These are phyloP conservation scores for Pseudogymnoascus sp. DNA, from an alignment of 2,329 filamentous ascomycete genomes.

Conservation along the genomic window DNA sequence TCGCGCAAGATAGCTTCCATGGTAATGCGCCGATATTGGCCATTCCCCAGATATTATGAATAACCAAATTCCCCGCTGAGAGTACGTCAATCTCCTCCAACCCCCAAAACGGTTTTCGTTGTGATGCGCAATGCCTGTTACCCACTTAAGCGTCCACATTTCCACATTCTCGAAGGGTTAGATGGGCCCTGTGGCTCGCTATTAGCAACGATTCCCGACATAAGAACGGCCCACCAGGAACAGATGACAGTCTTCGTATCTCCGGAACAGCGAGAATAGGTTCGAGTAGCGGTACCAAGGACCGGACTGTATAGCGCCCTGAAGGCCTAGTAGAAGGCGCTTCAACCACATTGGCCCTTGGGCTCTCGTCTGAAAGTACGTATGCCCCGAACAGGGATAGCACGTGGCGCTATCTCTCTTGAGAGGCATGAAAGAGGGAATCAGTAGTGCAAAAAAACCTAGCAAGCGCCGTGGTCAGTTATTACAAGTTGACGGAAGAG, in stretches of 20 bases:
- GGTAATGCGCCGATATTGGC: slow-evolving; percentile 2
- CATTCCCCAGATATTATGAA: slow-evolving; percentile 4
- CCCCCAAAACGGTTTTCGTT: slow-evolving; percentile 1
- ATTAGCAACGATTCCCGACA: not conserved
- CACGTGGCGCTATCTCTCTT: slow-evolving; percentile 5
- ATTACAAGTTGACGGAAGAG: slow-evolving; percentile 6
- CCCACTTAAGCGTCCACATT: slow-evolving; percentile 5
- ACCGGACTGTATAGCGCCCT: not conserved
- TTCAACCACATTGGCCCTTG: not conserved
- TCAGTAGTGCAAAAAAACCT: slow-evolving; percentile 4
- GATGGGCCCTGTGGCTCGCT: not conserved
- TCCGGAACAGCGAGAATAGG: slow-evolving; percentile 3
- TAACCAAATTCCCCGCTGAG: not conserved
- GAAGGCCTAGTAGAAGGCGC: not conserved
- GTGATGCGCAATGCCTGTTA: slow-evolving; percentile 6
- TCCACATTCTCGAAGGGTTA: not conserved
- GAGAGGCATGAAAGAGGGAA: not conserved
- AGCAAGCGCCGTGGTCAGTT: slow-evolving; percentile 3
- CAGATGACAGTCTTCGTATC: slow-evolving; percentile 1
- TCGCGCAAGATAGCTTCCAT: not conserved
- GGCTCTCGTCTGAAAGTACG: slow-evolving; percentile 1
- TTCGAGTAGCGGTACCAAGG: slow-evolving; percentile 1
- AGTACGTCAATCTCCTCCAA: not conserved
- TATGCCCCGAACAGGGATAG: slow-evolving; percentile 5
- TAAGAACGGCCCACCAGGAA: slow-evolving; percentile 2